Conservation (phyloP, 305 asterid genomes). For the Ruellia speciosa region DNA sequence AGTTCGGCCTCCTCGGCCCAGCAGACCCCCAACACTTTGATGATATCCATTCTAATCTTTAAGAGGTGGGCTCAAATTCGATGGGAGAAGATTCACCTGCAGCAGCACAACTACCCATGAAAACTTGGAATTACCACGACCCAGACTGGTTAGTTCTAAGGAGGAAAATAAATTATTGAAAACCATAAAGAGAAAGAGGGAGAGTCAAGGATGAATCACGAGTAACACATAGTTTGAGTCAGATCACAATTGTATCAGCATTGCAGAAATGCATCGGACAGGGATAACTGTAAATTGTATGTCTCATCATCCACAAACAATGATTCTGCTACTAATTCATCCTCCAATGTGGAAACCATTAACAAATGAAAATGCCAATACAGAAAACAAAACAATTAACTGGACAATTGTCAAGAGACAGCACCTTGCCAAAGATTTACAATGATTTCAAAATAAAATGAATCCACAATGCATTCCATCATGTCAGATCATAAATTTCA, state of each 20-base stretch:
- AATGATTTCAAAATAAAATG: not conserved
- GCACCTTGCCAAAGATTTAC: not conserved
- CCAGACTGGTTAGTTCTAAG: too few relatives aligned
- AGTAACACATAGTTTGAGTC: slow-evolving; percentile 13
- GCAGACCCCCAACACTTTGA: too few relatives aligned
- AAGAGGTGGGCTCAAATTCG: too few relatives aligned
- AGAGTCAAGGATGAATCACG: not conserved
- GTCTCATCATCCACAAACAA: slow-evolving; percentile 30
- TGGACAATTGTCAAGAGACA: not conserved
- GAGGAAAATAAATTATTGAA: not conserved
- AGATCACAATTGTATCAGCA: slow-evolving; percentile 36
- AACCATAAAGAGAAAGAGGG: not conserved
- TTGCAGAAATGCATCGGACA: slow-evolving; percentile 29
- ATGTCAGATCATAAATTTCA: slow-evolving; percentile 45
- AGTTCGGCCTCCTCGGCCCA: too few relatives aligned
- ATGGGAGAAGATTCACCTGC: too few relatives aligned
- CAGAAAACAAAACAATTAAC: too few relatives aligned
- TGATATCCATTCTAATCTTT: too few relatives aligned
- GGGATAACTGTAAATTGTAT: slow-evolving; percentile 44
- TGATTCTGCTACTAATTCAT: not conserved
- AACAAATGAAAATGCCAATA: too few relatives aligned
- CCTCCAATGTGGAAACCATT: not conserved
- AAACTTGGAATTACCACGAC: too few relatives aligned
- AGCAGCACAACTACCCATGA: too few relatives aligned
- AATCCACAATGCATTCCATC: slow-evolving; percentile 7